Evolutionary conservation across 345 rosid species (phyloP).

Genomic region (rapeseed (Brassica napus)): Da-Ae NC_063436.1:22543001-22543500

Average conservation of each 20-base stretch:
- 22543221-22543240: not conserved
- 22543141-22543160: conserved; percentile 9
- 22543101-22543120: not conserved
- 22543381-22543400: conserved; percentile 67
- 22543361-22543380: conserved; percentile 64
- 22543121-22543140: conserved; percentile 1
- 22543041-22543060: not conserved
- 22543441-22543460: conserved; percentile 45
- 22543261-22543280: not conserved
- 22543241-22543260: not conserved
- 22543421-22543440: conserved; percentile 43
- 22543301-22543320: conserved; percentile 1
- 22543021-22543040: not conserved
- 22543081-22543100: not conserved
- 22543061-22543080: not conserved
- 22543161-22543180: conserved; percentile 9
- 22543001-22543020: not conserved
- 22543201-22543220: not conserved
- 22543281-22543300: not conserved
- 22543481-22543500: not conserved
- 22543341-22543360: conserved; percentile 67
- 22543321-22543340: conserved; percentile 51
- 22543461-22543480: not conserved
- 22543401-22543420: conserved; percentile 79
- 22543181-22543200: not conserved